These are phyloP conservation scores for Delphinella strobiligena DNA, from an alignment of 2,329 filamentous ascomycete genomes.

Conservation along the genomic window DNA sequence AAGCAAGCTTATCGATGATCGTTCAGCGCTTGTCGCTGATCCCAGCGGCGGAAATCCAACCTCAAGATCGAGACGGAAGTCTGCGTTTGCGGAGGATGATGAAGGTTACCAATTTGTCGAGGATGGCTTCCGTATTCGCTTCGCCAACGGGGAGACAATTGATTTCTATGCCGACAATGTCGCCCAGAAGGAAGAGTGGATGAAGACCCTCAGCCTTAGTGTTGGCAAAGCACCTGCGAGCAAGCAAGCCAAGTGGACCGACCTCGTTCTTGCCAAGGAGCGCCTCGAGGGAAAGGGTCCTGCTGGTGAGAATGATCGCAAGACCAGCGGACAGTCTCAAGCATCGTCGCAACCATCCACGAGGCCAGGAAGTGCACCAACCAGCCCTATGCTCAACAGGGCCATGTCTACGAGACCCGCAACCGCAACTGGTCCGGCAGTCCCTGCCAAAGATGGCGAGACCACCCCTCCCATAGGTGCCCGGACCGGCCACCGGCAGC, in stretches of 20 bases:
- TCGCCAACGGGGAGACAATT: constrained; percentile 95
- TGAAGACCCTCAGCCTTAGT: constrained; percentile 69
- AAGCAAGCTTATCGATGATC: constrained; percentile 85
- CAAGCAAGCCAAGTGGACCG: constrained; percentile 45
- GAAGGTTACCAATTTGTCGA: constrained; percentile 99
- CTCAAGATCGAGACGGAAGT: constrained; percentile 62
- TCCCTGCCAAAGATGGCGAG: constrained; percentile 10
- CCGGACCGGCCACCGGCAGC: constrained; percentile 17
- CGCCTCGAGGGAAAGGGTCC: constrained; percentile 8
- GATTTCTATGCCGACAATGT: constrained; percentile 93
- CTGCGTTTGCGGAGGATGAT: constrained; percentile 93
- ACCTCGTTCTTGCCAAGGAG: constrained; percentile 37
- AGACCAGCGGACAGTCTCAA: not conserved
- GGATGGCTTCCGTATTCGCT: constrained; percentile 96
- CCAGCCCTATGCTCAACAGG: constrained; percentile 15
- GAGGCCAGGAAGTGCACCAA: constrained; percentile 1
- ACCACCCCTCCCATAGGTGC: constrained; percentile 22
- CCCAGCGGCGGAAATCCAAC: constrained; percentile 60
- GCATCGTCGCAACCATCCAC: no score
- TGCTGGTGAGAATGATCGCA: constrained; percentile 1
- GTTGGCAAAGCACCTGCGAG: constrained; percentile 44
- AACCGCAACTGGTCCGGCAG: constrained; percentile 9
- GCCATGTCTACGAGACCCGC: constrained; percentile 10
- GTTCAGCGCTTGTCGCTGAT: constrained; percentile 68
- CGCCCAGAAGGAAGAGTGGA: constrained; percentile 85